phyloP scores from a whole-genome alignment of 129 eudicot species.

The Artemisia annua region DNA sequence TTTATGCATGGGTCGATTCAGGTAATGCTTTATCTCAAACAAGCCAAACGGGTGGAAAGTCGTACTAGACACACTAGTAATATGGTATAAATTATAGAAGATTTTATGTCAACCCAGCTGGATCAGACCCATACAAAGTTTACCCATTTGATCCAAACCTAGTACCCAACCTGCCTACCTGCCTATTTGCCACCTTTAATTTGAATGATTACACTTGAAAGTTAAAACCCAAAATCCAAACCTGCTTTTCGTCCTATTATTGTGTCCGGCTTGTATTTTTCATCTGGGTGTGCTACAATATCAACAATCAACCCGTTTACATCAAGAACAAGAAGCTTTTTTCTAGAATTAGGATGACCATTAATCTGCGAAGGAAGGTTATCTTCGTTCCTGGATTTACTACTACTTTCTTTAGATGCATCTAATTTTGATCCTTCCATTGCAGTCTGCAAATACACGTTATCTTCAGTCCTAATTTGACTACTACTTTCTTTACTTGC shows the following conservation, averaged over 20 bases:
- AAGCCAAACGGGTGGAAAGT: too few species aligned
- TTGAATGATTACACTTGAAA: conserved; percentile 4
- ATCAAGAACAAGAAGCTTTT: conserved; percentile 93
- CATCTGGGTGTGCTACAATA: conserved; percentile 49
- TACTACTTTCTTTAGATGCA: not conserved
- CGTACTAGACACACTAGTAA: not conserved
- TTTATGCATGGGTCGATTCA: not conserved
- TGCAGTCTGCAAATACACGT: too few species aligned
- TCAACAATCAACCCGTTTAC: conserved; percentile 81
- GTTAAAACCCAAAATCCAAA: conserved; percentile 21
- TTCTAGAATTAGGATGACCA: conserved; percentile 26
- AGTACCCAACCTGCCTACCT: not conserved
- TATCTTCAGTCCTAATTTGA: too few species aligned
- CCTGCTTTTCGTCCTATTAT: conserved; percentile 70
- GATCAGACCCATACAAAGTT: not conserved
- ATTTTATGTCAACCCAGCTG: not conserved
- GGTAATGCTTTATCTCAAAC: not conserved
- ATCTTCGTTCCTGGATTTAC: conserved; percentile 20
- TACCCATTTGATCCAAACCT: not conserved
- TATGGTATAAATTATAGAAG: not conserved
- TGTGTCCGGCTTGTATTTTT: conserved; percentile 42
- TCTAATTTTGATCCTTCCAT: too few species aligned
- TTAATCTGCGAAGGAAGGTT: conserved; percentile 4
- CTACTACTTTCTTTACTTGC: too few species aligned
- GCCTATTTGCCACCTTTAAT: not conserved